Percentiles rank a stretch among this genome's conserved stretches.
Conservation (phyloP, 73 alveolate species). For the Stentor roeselii region DNA sequence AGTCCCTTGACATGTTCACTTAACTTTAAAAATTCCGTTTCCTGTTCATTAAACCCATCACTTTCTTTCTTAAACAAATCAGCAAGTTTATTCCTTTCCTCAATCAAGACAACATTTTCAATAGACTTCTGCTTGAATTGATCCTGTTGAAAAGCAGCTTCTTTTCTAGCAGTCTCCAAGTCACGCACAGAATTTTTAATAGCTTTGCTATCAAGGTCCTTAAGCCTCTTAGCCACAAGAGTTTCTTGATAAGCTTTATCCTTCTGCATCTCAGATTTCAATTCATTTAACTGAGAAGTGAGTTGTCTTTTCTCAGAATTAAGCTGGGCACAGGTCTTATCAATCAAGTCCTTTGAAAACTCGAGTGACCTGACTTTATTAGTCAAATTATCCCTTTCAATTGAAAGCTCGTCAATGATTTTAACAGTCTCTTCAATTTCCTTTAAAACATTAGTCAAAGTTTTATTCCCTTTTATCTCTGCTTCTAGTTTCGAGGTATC, state of each 20-base stretch:
- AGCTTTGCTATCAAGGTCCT: slow-evolving; percentile 18
- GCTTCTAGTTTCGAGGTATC: not conserved
- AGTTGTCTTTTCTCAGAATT: slow-evolving; percentile 12
- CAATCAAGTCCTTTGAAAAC: slow-evolving; percentile 3
- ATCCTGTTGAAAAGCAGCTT: not conserved
- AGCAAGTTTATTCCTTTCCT: slow-evolving; percentile 11
- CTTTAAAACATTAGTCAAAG: not conserved
- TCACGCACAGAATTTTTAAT: not conserved
- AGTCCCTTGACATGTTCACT: not conserved
- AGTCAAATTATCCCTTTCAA: not conserved
- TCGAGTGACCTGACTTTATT: slow-evolving; percentile 3
- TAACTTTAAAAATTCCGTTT: not conserved
- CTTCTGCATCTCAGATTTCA: slow-evolving; percentile 1
- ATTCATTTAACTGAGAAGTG: not conserved
- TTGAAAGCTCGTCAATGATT: not conserved
- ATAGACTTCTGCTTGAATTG: not conserved
- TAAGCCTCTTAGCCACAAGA: not conserved
- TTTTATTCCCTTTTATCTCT: not conserved
- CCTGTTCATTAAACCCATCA: too few relatives aligned
- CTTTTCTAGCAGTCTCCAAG: slow-evolving; percentile 11
- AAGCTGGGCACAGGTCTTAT: slow-evolving; percentile 13
- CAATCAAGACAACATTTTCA: slow-evolving; percentile 7
- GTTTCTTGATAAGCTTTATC: slow-evolving; percentile 25
- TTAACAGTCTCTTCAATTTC: slow-evolving; percentile 6
- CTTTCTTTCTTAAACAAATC: slow-evolving; percentile 8